Evolutionary conservation across 352 stramenopile species (phyloP), one percentile per base, ranked within the genome.

Genomic region (Hyaloperonospora arabidopsidis): DNA sequence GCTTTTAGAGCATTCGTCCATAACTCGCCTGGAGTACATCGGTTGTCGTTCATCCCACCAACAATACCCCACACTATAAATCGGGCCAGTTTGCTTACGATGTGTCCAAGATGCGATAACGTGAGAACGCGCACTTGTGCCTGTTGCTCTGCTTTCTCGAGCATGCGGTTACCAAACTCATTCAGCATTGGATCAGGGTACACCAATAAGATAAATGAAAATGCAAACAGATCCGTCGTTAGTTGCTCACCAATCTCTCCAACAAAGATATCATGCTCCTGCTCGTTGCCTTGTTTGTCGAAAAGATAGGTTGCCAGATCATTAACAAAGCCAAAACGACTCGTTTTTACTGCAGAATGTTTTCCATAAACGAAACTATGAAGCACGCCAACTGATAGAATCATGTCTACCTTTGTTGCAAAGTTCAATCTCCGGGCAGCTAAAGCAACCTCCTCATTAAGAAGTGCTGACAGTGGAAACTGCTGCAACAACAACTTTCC

Each of bases 221-320:
- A 65, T 3, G 79, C 81, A 55, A 89, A 82, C 23, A 89, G 54
- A 52, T 89, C 81, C 0, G 77, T 85, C 6, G 70, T 84, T 13
- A 91, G 35, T 41, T 89, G 79, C 35, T 84, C 72, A 21, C 76
- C 58, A 47, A 72, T 59, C 48, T 58, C 36, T 6, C 52, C 52
- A 32, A 49, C 53, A 35, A 41, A 45, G 49, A 41, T 43, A 44
- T 57, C 44, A 43, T 45, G 23, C 10, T 50, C 38, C 0, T 12
- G 36, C 0, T 58, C 47, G n/a, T 12, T 50, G 8, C 40, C 15
- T 22, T 47, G 40, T 13, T 51, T 34, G 17, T 22, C 38, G 36
- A 67, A 59, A 63, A 74, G 62, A 15, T 34, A 61, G 13, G 65
- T 56, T 49, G 61, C 28, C 36, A 74, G 51, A 10, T 81, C 57